Conservation (phyloP, 768 basidiomycete species). For the Tulasnella sp. region DNA sequence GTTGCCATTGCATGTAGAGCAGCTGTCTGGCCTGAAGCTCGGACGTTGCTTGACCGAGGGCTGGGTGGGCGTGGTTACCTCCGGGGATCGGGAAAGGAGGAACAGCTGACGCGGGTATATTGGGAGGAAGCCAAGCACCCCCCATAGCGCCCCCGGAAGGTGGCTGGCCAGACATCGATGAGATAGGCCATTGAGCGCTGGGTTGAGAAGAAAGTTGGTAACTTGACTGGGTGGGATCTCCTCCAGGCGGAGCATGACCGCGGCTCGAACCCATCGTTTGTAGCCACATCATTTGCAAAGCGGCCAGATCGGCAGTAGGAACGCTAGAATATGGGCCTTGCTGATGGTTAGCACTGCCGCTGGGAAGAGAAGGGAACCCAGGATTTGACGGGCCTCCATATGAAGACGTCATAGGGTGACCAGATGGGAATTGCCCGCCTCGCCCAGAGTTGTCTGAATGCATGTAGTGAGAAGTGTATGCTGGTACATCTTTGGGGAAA, state of each 20-base stretch:
- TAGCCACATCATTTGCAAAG: conserved; percentile 12
- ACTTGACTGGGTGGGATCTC: not conserved
- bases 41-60: not conserved
- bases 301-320: not conserved
- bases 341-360: not conserved
- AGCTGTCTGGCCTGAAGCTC: not conserved
- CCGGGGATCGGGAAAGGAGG: not conserved
- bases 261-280: not conserved
- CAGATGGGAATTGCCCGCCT: not conserved
- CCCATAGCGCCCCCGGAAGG: not conserved
- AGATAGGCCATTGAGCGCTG: not conserved
- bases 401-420: not conserved
- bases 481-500: not conserved
- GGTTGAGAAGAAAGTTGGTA: not conserved
- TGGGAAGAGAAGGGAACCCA: not conserved
- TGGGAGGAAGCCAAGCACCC: not conserved
- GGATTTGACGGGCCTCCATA: not conserved
- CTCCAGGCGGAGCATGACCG: not conserved
- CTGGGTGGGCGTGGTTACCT: not conserved
- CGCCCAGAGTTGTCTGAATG: not conserved
- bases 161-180: not conserved
- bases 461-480: not conserved
- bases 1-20: conserved; percentile 24
- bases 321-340: not conserved
- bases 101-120: not conserved